phyloP scores from a whole-genome alignment of 805 yeast species.

The Wickerhamomyces xylosicus region DNA sequence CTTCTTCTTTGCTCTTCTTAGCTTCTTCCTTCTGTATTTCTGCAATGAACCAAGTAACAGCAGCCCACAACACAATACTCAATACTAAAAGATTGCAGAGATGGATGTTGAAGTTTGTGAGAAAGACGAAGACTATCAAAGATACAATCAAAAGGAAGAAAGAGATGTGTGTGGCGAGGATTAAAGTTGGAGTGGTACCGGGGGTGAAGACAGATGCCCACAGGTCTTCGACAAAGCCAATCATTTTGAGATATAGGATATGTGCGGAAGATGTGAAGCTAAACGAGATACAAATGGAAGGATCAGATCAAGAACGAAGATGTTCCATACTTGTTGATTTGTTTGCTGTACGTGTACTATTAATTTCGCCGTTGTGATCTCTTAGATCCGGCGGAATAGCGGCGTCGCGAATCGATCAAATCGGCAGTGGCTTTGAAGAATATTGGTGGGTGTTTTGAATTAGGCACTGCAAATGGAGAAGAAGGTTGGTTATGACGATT shows the following conservation, averaged over 20 bases:
- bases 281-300: too few species aligned
- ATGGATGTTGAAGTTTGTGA: slow-evolving; percentile 55
- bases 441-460: too few species aligned
- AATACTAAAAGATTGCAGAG: slow-evolving; percentile 43
- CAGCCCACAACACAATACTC: slow-evolving; percentile 59
- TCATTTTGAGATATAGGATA: slow-evolving; percentile 4
- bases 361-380: too few species aligned
- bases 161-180: slow-evolving; percentile 82
- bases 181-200: slow-evolving; percentile 82
- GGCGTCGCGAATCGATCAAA: too few species aligned
- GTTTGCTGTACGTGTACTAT: too few species aligned
- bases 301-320: too few species aligned
- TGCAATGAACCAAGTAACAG: slow-evolving; percentile 78
- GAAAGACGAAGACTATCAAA: slow-evolving; percentile 44
- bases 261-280: too few species aligned
- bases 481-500: too few species aligned
- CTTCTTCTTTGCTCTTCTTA: background rate
- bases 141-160: slow-evolving; percentile 55
- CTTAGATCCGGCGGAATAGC: too few species aligned
- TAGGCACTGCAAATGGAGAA: too few species aligned
- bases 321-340: too few species aligned
- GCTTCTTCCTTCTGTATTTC: slow-evolving; percentile 39
- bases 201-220: slow-evolving; percentile 92
- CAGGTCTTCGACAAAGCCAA: slow-evolving; percentile 46
- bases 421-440: too few species aligned